Evolutionary conservation across 2,329 filamentous ascomycete species (phyloP), one percentile per base, ranked within the genome.

Genomic region (Aspergillus pseudoterreus): DNA sequence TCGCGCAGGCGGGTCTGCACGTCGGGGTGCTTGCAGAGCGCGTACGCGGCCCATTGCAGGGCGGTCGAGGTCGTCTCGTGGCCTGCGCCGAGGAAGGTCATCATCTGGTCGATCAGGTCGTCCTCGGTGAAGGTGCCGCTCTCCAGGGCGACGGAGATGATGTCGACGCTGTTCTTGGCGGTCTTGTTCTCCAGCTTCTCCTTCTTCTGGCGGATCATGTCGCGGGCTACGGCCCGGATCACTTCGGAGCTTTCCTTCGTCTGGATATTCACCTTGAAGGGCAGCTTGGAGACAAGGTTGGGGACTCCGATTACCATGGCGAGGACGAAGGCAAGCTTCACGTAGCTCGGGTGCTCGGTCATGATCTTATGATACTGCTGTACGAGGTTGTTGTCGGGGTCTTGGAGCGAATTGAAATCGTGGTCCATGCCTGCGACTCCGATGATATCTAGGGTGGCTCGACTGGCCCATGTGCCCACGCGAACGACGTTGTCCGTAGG

Each of bases 81-180:
- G 19, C 86, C 86, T 0, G 90, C 90, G 1, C 86, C 87, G 4
- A 95, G 81, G 74, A 95, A 94, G 0, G 89, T 95, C 88, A 95
- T 94, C 66, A 94, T 81, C 71, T 95, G 90, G 67, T 94, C 87
- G 33, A 90, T 82, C n/a, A 95, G 81, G 54, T 90, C 84, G 45
- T 90, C 87, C 56, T 94, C 88, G 11, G 74, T 81, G 71, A 95
- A 94, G 5, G 78, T 83, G 43, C 87, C 88, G 36, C 84, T 90
- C 65, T 86, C 81, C 44, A 95, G 75, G 14, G 90, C 90, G 0
- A 92, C 87, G 1, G 86, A 90, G 32, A 95, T 76, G 52, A 96
- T 94, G 67, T 95, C 90, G 6, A 82, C 69, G 43, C 84, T 83
- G 2, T 52, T 56, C 35, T 43, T 52, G 3, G 59, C 48, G 11